These are phyloP conservation scores for Solanum dulcamara DNA, from an alignment of 257 asterid species.

Conservation along the genomic window DNA sequence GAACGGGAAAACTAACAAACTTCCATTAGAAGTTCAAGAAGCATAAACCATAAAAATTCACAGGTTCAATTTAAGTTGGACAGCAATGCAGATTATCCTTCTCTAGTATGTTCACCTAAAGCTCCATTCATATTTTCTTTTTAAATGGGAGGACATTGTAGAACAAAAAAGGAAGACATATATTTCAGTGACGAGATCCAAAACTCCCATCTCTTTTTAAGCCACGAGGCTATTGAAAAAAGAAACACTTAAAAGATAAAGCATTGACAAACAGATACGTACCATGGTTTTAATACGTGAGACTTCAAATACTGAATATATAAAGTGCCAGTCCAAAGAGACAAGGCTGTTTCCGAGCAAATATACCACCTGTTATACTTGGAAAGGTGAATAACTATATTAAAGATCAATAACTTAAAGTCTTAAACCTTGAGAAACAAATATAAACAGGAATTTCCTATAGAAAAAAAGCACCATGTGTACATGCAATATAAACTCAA, in stretches of 20 bases:
- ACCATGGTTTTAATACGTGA: constrained; percentile 68
- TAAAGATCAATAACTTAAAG: neutral
- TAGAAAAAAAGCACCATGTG: neutral
- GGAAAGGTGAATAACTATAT: neutral
- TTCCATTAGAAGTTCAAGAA: neutral
- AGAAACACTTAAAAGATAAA: neutral
- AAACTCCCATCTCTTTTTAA: neutral
- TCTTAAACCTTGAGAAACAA: neutral
- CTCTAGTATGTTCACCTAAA: neutral
- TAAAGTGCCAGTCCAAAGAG: constrained; percentile 76
- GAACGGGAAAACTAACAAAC: neutral
- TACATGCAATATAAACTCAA: neutral
- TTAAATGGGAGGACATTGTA: neutral
- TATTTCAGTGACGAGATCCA: neutral
- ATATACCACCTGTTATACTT: constrained; percentile 77
- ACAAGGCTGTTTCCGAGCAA: constrained; percentile 67
- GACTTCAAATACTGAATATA: constrained; percentile 62
- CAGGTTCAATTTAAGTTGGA: neutral
- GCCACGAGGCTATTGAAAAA: neutral
- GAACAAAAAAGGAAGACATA: neutral
- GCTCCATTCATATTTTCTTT: neutral
- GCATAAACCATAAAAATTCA: neutral
- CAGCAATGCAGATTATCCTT: neutral
- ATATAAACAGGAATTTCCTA: neutral
- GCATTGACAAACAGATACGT: constrained; percentile 13